Percentiles rank a stretch among this genome's conserved stretches.
These are phyloP conservation scores for Cymodocea nodosa DNA, from an alignment of 116 monocot genomes.

Conservation along the genomic window DNA sequence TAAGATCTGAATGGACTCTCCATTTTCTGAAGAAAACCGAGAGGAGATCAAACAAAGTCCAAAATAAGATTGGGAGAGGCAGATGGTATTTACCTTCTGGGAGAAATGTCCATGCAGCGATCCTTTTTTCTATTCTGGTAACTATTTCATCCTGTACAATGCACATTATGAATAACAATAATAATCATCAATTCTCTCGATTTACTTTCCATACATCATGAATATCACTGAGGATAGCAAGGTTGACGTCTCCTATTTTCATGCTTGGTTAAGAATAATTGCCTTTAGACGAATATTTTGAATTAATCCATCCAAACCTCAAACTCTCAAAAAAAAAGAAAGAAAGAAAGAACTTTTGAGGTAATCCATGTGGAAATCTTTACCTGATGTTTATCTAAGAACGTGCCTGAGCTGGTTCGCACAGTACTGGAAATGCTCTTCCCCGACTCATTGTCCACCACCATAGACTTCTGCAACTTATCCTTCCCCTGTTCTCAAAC, in stretches of 20 bases:
- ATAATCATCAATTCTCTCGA: no score
- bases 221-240: no score
- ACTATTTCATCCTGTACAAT: slow-evolving; percentile 39
- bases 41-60: neutral
- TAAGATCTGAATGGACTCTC: slow-evolving; percentile 38
- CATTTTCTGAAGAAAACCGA: slow-evolving; percentile 1
- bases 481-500: slow-evolving; percentile 36
- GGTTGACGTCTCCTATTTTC: no score
- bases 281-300: no score
- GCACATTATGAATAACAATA: neutral
- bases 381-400: slow-evolving; percentile 61
- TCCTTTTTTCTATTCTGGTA: slow-evolving; percentile 37
- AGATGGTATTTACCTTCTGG: slow-evolving; percentile 28
- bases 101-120: slow-evolving; percentile 63
- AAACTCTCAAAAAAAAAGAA: no score
- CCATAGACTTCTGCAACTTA: slow-evolving; percentile 70
- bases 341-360: no score
- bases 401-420: slow-evolving; percentile 82
- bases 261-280: no score
- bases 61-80: neutral
- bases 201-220: no score
- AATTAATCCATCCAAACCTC: no score
- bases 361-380: no score
- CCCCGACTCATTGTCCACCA: slow-evolving; percentile 67
- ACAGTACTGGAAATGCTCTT: slow-evolving; percentile 67